Evolutionary conservation across 345 rosid genomes (phyloP), one percentile per base, ranked within the genome.

Genomic region (Citrus glauca): DNA sequence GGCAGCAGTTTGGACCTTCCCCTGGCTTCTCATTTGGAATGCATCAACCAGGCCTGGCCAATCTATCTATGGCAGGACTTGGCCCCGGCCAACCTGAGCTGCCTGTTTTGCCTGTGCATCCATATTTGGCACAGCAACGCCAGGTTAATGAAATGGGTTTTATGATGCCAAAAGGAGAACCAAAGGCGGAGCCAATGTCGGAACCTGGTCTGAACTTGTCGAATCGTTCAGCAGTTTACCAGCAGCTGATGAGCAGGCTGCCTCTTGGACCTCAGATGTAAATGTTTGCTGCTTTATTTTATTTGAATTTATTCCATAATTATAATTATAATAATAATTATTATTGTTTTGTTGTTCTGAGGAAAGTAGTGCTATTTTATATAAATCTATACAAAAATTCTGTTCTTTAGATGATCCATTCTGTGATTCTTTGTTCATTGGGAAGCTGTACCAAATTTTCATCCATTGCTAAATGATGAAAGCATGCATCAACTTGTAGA

Each of bases 191-290:
- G 84, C 97, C 94, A 45, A 78, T 83, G 60, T 80, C 95, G 0
- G 99, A 92, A 70, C 78, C 93, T 14, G 85, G 84, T 74, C 82
- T 87, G 50, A 90, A 84, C 82, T 70, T 91, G 79, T 79, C 97
- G 6, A 85, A 84, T 78, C 88, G 79, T 83, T 81, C 90, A 55
- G 74, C 91, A 63, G 73, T 91, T 28, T 93, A 91, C 81, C 94
- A 91, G 85, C 97, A 93, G 67, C 69, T 92, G 10, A 93, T 93
- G 94, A 92, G 88, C 74, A 85, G 94, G 87, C 87, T 93, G 82
- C 99, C 98, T 1, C 92, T 88, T 17, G 91, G 93, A 73, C 93
- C 93, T 57, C 88, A 89, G 35, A 88, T 88, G 92, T 90, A 86
- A 88, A 77, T 38, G 66, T 64, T 64, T 75, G 42, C 13, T 28